A percentile compares a stretch with the other conserved stretches of the same genome.
phyloP scores from a whole-genome alignment of 805 yeast species.

The Priceomyces melissophilus region DNA sequence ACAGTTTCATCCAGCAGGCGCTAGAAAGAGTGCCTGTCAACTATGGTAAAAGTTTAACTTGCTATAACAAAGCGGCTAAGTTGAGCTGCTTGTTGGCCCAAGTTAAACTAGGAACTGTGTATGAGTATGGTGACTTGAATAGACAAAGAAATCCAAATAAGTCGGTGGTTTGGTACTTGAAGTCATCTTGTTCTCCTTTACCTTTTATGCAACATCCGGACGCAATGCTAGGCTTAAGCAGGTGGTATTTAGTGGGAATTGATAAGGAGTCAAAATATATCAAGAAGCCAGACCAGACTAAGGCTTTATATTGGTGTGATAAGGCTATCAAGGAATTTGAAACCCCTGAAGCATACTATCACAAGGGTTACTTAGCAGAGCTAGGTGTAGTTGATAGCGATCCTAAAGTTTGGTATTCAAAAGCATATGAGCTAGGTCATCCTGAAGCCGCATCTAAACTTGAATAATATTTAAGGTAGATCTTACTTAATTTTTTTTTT shows the following conservation, averaged over 20 bases:
- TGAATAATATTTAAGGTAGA: constrained; percentile 3
- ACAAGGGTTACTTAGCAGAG: constrained; percentile 39
- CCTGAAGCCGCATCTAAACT: constrained; percentile 23
- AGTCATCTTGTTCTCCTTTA: constrained; percentile 39
- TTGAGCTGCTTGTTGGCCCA: constrained; percentile 37
- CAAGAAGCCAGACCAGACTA: constrained; percentile 33
- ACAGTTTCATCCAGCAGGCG: constrained; percentile 31
- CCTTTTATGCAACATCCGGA: constrained; percentile 40
- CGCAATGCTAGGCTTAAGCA: constrained; percentile 42
- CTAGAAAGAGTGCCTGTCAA: constrained; percentile 40
- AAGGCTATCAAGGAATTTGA: constrained; percentile 38
- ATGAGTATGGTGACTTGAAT: constrained; percentile 42
- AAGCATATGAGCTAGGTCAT: constrained; percentile 35
- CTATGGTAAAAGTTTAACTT: constrained; percentile 38
- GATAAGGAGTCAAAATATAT: constrained; percentile 33
- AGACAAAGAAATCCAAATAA: constrained; percentile 36
- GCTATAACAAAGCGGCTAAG: constrained; percentile 41
- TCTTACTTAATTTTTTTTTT: neutral
- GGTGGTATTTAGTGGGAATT: constrained; percentile 39
- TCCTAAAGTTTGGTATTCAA: constrained; percentile 28
- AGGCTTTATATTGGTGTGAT: constrained; percentile 42
- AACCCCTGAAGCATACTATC: constrained; percentile 36
- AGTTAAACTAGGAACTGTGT: constrained; percentile 39
- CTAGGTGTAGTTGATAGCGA: constrained; percentile 27
- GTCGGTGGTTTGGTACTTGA: constrained; percentile 44